Conservation (phyloP, 495 filamentous ascomycete genomes). For the Clavariopsis aquatica region DNA sequence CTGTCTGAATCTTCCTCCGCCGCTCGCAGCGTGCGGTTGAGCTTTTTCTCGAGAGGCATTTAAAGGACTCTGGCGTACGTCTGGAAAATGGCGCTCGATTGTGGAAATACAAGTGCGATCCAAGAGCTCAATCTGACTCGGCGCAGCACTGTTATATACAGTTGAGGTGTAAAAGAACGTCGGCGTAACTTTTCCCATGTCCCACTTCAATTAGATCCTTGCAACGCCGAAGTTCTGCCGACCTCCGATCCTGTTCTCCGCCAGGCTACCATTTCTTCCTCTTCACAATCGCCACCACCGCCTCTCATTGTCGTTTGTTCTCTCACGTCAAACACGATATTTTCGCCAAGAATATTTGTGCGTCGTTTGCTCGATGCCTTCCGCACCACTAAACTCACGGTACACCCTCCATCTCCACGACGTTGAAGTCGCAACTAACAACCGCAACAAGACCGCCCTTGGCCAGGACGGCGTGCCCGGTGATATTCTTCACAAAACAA, state of each 20-base stretch:
- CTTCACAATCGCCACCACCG: neutral
- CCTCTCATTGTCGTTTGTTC: neutral
- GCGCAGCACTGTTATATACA: neutral
- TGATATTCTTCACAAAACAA: neutral
- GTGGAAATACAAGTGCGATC: neutral
- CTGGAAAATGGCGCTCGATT: neutral
- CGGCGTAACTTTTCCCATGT: neutral
- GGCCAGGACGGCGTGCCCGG: neutral
- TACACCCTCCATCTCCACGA: neutral
- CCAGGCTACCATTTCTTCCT: neutral
- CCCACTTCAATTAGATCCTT: neutral
- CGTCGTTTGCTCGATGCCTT: slow-evolving; percentile 3
- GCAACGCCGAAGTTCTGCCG: neutral
- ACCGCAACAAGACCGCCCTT: slow-evolving; percentile 3
- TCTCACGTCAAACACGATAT: neutral
- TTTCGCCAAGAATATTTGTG: neutral
- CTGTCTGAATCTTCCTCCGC: slow-evolving; percentile 36
- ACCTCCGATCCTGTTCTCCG: neutral
- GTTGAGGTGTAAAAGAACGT: neutral
- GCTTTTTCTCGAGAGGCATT: slow-evolving; percentile 32
- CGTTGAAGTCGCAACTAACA: neutral
- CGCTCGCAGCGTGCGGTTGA: slow-evolving; percentile 31
- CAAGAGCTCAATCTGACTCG: neutral
- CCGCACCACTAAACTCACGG: neutral
- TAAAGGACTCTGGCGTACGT: neutral